These are phyloP conservation scores for Dacryopinax primogenitus DNA, from an alignment of 768 basidiomycete species.

Conservation along the genomic window DNA sequence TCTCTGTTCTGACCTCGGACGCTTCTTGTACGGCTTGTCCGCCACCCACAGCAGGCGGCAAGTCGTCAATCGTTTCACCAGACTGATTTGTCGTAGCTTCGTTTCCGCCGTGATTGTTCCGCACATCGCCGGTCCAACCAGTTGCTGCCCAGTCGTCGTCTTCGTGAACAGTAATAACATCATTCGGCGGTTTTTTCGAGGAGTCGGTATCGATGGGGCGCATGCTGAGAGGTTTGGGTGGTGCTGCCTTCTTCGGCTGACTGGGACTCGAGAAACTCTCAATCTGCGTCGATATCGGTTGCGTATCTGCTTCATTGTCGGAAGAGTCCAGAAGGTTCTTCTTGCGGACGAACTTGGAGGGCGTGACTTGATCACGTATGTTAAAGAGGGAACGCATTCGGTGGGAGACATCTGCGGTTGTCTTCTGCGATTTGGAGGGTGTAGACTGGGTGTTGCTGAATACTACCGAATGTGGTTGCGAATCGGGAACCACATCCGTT, in stretches of 20 bases:
- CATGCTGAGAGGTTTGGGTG: not conserved
- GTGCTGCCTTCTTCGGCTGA: not conserved
- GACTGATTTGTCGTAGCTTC: not conserved
- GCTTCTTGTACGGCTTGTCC: not conserved
- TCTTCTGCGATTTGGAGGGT: not conserved
- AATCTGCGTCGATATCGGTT: not conserved
- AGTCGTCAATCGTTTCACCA: not conserved
- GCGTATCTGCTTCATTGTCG: not conserved
- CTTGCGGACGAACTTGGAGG: conserved; percentile 1
- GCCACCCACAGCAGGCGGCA: not conserved
- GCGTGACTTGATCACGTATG: not conserved
- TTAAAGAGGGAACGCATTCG: not conserved
- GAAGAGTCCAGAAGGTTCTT: not conserved
- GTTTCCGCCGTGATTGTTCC: not conserved
- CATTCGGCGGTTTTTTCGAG: not conserved
- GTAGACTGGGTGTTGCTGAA: not conserved
- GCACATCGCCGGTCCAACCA: not conserved
- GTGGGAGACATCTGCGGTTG: not conserved
- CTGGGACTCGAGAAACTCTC: not conserved
- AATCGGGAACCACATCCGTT: not conserved
- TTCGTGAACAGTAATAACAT: not conserved
- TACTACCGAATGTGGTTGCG: not conserved
- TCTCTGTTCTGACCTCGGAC: not conserved
- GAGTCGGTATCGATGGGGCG: not conserved
- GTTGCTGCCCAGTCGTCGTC: not conserved